Percentiles rank a stretch among this genome's conserved stretches.
phyloP scores from a whole-genome alignment of 2,329 filamentous ascomycete species.

The Cladosporium sphaerospermum region DNA sequence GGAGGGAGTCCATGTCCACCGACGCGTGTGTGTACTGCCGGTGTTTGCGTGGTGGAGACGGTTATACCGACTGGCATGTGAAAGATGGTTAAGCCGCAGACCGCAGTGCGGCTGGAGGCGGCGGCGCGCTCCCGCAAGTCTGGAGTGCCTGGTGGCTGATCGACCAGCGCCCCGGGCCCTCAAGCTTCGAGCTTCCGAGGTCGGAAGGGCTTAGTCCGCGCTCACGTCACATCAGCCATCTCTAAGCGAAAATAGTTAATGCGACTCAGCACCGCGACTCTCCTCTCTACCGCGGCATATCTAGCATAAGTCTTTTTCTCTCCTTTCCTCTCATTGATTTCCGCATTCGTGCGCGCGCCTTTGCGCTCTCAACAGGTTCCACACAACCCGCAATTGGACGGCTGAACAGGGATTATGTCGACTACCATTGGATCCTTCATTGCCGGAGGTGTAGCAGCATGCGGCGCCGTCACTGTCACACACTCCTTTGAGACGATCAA shows the following conservation, averaged over 20 bases:
- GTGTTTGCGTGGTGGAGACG: background rate
- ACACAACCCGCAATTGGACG: background rate
- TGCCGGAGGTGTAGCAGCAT: slow-evolving; percentile 92
- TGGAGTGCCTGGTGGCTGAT: background rate
- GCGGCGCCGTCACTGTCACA: slow-evolving; percentile 93
- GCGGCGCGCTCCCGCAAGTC: background rate
- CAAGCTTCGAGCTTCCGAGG: too few relatives aligned
- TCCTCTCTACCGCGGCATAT: too few relatives aligned
- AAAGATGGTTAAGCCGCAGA: background rate
- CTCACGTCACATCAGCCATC: too few relatives aligned
- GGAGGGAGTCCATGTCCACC: slow-evolving; percentile 19
- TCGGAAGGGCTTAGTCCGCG: too few relatives aligned
- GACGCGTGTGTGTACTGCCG: background rate
- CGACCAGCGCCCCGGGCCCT: too few relatives aligned
- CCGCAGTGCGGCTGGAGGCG: background rate
- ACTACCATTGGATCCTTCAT: slow-evolving; percentile 68
- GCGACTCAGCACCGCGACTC: too few relatives aligned
- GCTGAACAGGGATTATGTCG: slow-evolving; percentile 32
- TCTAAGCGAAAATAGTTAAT: too few relatives aligned
- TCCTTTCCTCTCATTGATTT: background rate
- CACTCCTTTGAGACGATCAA: slow-evolving; percentile 99
- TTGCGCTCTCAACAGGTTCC: background rate
- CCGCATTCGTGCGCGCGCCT: background rate
- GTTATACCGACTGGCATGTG: background rate
- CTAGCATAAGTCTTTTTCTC: background rate